Evolutionary conservation across 2,329 filamentous ascomycete genomes (phyloP).

Genomic region (Fusarium nurragi): DNA sequence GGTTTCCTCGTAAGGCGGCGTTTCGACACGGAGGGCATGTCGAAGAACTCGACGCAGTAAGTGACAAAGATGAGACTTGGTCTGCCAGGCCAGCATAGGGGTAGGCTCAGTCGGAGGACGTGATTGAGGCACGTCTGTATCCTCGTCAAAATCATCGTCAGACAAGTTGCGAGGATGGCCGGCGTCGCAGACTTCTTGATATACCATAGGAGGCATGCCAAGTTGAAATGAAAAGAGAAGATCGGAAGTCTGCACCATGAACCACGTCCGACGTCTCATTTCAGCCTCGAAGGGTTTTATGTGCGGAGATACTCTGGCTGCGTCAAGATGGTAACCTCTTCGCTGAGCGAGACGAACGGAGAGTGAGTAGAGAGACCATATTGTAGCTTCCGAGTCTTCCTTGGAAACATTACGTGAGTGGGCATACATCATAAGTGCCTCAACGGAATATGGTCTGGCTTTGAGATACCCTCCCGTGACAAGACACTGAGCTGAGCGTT

Average conservation of each 20-base stretch:
- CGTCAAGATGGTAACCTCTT: conserved; percentile 63
- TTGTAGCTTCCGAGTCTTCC: conserved; percentile 54
- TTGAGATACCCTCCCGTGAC: conserved; percentile 58
- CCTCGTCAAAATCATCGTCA: conserved; percentile 63
- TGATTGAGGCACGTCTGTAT: conserved; percentile 53
- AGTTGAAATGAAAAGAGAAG: conserved; percentile 61
- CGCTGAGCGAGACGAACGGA: conserved; percentile 60
- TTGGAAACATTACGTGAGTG: conserved; percentile 55
- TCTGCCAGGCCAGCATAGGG: conserved; percentile 54
- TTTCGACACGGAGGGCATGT: conserved; percentile 52
- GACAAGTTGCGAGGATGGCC: conserved; percentile 57
- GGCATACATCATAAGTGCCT: conserved; percentile 59
- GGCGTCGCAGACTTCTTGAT: conserved; percentile 58
- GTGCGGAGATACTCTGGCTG: conserved; percentile 51
- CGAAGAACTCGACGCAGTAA: conserved; percentile 56
- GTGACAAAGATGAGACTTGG: conserved; percentile 56
- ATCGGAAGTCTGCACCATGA: conserved; percentile 59
- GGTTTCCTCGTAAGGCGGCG: conserved; percentile 49
- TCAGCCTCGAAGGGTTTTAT: conserved; percentile 61
- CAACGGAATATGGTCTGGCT: conserved; percentile 57
- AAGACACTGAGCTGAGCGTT: conserved; percentile 57
- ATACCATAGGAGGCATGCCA: conserved; percentile 61
- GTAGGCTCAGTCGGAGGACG: conserved; percentile 56
- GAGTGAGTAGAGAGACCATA: conserved; percentile 60
- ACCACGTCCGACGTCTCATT: conserved; percentile 61